Conservation (phyloP, 208 protist species). For the Herpetomonas tarakana region DNA sequence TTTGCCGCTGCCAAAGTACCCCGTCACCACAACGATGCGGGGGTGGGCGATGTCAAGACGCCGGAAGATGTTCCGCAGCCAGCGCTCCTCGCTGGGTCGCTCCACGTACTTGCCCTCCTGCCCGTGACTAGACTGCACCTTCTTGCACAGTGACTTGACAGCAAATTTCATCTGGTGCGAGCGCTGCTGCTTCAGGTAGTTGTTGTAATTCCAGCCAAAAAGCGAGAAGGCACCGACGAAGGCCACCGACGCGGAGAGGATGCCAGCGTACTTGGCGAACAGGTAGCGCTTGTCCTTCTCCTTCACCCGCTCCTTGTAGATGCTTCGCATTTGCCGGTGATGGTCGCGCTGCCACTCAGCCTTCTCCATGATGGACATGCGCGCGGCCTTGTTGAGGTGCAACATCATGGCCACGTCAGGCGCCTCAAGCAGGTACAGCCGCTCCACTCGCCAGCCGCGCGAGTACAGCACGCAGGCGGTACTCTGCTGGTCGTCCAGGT, state of each 20-base stretch:
- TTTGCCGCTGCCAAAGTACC: constrained; percentile 78
- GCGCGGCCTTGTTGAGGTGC: constrained; percentile 72
- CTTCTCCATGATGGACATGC: constrained; percentile 85
- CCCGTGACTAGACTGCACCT: constrained; percentile 6
- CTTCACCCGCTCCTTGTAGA: constrained; percentile 83
- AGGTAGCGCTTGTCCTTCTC: constrained; percentile 81
- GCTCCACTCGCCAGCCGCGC: constrained; percentile 79
- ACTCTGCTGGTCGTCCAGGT: constrained; percentile 39
- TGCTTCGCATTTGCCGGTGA: constrained; percentile 75
- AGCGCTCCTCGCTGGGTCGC: constrained; percentile 24
- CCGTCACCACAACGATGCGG: constrained; percentile 60
- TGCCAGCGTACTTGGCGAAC: constrained; percentile 84
- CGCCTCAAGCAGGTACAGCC: constrained; percentile 75
- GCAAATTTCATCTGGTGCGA: constrained; percentile 73
- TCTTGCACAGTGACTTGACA: constrained; percentile 38
- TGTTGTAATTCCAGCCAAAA: constrained; percentile 90
- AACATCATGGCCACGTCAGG: constrained; percentile 63
- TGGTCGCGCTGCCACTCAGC: constrained; percentile 88
- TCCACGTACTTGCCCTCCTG: neutral
- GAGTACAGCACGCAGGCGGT: constrained; percentile 79
- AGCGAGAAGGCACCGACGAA: constrained; percentile 79
- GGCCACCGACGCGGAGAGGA: constrained; percentile 80
- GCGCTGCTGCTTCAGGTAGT: constrained; percentile 81
- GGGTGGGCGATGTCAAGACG: constrained; percentile 48
- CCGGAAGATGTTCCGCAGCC: constrained; percentile 41